Evolutionary conservation across 2,329 filamentous ascomycete species (phyloP).

Genomic region (Nemania sp.): DNA sequence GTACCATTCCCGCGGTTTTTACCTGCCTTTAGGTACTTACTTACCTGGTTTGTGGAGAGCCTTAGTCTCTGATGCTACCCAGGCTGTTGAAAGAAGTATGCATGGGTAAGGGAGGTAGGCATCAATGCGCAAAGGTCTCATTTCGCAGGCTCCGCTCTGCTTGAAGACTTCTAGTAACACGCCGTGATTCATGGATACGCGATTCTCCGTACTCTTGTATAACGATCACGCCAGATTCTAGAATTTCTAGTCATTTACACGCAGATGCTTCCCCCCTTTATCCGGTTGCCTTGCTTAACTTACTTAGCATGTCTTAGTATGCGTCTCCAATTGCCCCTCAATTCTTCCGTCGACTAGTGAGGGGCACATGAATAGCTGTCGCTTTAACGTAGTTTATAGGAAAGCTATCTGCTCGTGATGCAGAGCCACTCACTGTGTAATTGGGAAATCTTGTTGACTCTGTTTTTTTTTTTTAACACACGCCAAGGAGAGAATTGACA

Average conservation of each 20-base stretch:
- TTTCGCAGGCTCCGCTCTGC: background rate
- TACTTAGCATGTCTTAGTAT: background rate
- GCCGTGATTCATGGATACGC: slow-evolving; percentile 25
- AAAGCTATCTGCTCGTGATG: slow-evolving; percentile 3
- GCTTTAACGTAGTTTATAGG: slow-evolving; percentile 18
- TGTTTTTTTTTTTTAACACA: background rate
- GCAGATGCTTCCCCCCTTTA: slow-evolving; percentile 8
- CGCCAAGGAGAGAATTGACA: background rate
- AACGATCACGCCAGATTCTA: background rate
- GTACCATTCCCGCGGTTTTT: too few species aligned
- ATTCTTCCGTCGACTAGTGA: slow-evolving; percentile 41
- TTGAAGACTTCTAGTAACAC: background rate
- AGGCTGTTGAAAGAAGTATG: too few species aligned
- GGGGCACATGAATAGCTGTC: slow-evolving; percentile 21
- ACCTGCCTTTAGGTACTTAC: too few species aligned
- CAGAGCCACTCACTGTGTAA: background rate
- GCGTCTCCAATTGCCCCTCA: slow-evolving; percentile 40
- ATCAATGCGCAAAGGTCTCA: background rate
- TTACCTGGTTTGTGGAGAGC: too few species aligned
- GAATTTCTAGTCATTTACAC: background rate
- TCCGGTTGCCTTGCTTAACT: slow-evolving; percentile 5
- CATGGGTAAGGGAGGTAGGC: too few species aligned
- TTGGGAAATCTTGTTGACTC: background rate
- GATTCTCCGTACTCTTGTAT: slow-evolving; percentile 21
- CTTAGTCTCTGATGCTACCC: too few species aligned